Conservation (phyloP, 345 rosid genomes). For the Eucalyptus virginea region DNA sequence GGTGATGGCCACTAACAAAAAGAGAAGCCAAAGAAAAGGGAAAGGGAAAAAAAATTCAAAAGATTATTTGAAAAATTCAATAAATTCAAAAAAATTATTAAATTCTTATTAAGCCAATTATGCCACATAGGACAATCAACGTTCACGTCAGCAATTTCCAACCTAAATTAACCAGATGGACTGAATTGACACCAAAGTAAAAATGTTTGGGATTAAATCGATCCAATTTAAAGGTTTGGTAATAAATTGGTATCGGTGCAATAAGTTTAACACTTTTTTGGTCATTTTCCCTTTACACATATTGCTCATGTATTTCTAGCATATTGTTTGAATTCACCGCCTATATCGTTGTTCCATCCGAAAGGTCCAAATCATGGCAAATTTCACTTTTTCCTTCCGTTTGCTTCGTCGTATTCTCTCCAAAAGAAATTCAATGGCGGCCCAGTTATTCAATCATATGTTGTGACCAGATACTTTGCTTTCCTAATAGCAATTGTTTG, state of each 20-base stretch:
- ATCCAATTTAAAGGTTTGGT: fast-evolving
- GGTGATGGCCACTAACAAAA: too few relatives aligned
- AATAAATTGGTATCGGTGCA: fast-evolving
- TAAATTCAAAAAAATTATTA: too few relatives aligned
- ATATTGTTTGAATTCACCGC: background rate
- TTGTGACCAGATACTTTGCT: background rate
- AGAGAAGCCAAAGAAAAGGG: too few relatives aligned
- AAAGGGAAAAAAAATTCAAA: too few relatives aligned
- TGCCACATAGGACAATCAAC: fast-evolving
- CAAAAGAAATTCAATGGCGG: background rate
- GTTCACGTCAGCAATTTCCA: fast-evolving
- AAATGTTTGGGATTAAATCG: too few relatives aligned
- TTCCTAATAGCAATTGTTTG: background rate
- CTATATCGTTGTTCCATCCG: background rate
- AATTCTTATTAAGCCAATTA: too few relatives aligned
- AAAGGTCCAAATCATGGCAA: background rate
- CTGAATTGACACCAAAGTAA: fast-evolving
- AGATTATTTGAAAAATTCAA: too few relatives aligned
- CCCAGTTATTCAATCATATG: background rate
- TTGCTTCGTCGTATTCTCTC: background rate
- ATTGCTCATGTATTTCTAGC: background rate
- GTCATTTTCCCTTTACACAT: background rate
- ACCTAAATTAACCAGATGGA: fast-evolving
- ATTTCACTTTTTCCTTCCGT: background rate
- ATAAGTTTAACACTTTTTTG: too few relatives aligned